Conservation (phyloP, 148 eudicot genomes). For the Dysphania ambrosioides region DNA sequence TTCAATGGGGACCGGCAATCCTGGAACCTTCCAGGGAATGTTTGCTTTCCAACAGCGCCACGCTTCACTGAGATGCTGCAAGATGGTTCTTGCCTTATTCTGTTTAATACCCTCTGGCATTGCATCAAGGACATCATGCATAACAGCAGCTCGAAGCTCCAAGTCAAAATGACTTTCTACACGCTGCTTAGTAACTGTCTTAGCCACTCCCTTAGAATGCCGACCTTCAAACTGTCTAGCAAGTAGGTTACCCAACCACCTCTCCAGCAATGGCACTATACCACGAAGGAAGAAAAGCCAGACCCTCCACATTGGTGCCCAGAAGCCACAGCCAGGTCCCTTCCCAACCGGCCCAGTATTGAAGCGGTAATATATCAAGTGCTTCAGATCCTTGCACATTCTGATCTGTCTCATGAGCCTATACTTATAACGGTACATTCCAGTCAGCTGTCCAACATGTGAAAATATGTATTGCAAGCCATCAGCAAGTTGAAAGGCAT, state of each 20-base stretch:
- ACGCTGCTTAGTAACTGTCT: constrained; percentile 98
- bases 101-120: constrained; percentile 99
- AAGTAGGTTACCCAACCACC: constrained; percentile 96
- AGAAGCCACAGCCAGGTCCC: constrained; percentile 99
- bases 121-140: constrained; percentile 99
- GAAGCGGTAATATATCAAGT: constrained; percentile 92
- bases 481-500: constrained; percentile 99
- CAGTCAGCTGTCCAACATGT: constrained; percentile 97
- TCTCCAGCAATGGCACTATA: constrained; percentile 91
- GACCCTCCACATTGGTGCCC: constrained; percentile 99
- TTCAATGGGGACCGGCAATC: constrained; percentile 96
- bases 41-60: constrained; percentile 99
- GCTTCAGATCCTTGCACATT: constrained; percentile 99
- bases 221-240: constrained; percentile 99
- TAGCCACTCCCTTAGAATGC: constrained; percentile 98
- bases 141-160: constrained; percentile 99
- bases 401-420: constrained; percentile 98
- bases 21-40: constrained; percentile 99
- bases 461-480: constrained; percentile 97
- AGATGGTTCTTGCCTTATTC: constrained; percentile 89
- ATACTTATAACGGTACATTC: constrained; percentile 97
- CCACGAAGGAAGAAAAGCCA: constrained; percentile 99
- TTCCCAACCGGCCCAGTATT: constrained; percentile 99
- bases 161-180: constrained; percentile 99
- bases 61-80: constrained; percentile 99